phyloP scores from a whole-genome alignment of 768 basidiomycete genomes.

The Dacryopinax primogenitus region DNA sequence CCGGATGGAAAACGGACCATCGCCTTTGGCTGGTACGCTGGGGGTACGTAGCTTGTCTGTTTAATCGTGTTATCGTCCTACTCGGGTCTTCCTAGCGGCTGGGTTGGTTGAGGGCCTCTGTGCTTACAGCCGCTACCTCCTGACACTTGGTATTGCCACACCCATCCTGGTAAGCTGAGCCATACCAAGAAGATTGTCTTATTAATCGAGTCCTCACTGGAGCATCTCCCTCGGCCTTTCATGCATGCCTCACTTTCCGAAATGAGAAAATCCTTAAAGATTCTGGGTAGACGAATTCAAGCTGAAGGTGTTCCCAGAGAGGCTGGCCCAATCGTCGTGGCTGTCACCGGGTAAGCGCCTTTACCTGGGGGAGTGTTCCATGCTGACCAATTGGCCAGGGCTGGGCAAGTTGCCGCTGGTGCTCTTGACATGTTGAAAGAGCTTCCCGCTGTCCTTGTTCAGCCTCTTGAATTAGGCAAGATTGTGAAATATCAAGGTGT shows the following conservation, averaged over 20 bases:
- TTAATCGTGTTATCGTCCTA: neutral
- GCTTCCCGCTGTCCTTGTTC: slow-evolving; percentile 50
- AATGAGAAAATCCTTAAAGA: slow-evolving; percentile 43
- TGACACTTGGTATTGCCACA: slow-evolving; percentile 65
- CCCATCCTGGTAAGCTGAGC: slow-evolving; percentile 69
- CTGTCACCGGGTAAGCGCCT: slow-evolving; percentile 61
- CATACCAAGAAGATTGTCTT: no score
- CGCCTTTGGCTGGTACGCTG: slow-evolving; percentile 87
- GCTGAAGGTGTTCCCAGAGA: slow-evolving; percentile 45
- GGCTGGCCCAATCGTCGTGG: slow-evolving; percentile 66
- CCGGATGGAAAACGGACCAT: slow-evolving; percentile 57
- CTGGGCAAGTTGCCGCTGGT: slow-evolving; percentile 72
- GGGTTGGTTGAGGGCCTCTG: slow-evolving; percentile 72
- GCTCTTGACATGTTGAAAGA: slow-evolving; percentile 58
- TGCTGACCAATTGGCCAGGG: slow-evolving; percentile 31
- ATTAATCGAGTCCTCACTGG: no score
- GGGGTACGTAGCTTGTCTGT: slow-evolving; percentile 39
- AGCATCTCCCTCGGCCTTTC: slow-evolving; percentile 74
- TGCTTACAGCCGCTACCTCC: slow-evolving; percentile 62
- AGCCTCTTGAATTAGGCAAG: slow-evolving; percentile 42
- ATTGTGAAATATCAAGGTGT: slow-evolving; percentile 44
- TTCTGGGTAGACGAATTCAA: slow-evolving; percentile 45
- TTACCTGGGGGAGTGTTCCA: neutral
- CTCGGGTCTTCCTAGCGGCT: slow-evolving; percentile 45
- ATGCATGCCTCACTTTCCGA: slow-evolving; percentile 46